Evolutionary conservation across 2,329 filamentous ascomycete genomes (phyloP).

Genomic region (Colletotrichum australisinense): DNA sequence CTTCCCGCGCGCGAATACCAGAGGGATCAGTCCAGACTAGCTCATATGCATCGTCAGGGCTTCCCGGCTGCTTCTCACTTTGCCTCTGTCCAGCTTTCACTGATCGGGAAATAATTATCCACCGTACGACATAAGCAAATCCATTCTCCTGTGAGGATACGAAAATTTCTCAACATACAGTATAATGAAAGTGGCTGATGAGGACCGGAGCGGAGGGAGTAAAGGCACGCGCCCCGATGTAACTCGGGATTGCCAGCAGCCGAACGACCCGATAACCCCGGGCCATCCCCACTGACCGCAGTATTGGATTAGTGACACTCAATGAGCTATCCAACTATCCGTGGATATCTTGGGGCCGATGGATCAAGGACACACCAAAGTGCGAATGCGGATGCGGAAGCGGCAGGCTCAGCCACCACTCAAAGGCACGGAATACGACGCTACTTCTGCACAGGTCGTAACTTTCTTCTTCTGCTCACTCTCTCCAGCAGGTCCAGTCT

Average conservation of each 20-base stretch:
- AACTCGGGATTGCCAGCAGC: constrained; percentile 22
- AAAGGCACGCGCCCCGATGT: neutral
- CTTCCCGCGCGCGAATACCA: neutral
- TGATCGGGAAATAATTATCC: neutral
- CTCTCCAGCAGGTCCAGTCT: neutral
- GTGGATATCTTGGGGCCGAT: neutral
- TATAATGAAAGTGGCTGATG: neutral
- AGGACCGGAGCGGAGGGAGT: constrained; percentile 1
- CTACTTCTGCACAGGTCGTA: constrained; percentile 31
- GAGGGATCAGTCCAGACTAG: neutral
- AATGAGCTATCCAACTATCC: neutral
- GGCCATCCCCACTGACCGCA: constrained; percentile 9
- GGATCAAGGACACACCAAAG: neutral
- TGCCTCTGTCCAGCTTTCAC: neutral
- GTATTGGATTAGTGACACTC: neutral
- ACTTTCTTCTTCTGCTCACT: neutral
- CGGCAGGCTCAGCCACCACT: constrained; percentile 25
- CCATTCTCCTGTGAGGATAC: neutral
- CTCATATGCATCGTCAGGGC: neutral
- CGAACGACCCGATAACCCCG: constrained; percentile 30
- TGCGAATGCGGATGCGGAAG: constrained; percentile 31
- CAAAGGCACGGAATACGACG: constrained; percentile 17
- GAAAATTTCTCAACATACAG: neutral
- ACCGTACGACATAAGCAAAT: neutral
- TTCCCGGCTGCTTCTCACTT: neutral